Evolutionary conservation across 139 green algal genomes (phyloP).

Genomic region (Micromonas pusilla): DNA sequence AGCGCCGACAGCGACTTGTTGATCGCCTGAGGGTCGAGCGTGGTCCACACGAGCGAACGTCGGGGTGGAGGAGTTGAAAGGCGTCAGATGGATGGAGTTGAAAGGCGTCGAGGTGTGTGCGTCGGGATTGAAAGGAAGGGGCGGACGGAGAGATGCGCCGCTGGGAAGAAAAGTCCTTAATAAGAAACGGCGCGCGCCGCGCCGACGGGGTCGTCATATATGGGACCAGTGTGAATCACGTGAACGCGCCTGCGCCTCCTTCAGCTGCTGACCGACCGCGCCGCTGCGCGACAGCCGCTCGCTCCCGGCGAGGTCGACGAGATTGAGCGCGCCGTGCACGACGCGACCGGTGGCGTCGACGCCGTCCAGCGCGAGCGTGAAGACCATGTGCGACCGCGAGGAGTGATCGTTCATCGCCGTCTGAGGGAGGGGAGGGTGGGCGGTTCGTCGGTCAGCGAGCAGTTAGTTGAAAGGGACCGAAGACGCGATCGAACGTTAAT

Average conservation of each 20-base stretch:
- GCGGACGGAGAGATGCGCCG: background rate
- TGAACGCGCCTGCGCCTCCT: slow-evolving; percentile 39
- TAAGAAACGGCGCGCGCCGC: background rate
- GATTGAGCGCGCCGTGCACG: slow-evolving; percentile 30
- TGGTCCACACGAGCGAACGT: too few species aligned
- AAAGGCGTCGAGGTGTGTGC: too few species aligned
- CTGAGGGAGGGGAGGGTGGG: too few species aligned
- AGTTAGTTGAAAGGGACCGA: too few species aligned
- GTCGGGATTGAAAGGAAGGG: too few species aligned
- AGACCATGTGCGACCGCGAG: slow-evolving; percentile 40
- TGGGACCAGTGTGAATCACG: background rate
- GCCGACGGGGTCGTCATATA: background rate
- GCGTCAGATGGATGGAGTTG: background rate
- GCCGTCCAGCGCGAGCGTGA: slow-evolving; percentile 29
- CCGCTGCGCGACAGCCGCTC: slow-evolving; percentile 33
- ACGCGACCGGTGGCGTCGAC: slow-evolving; percentile 13
- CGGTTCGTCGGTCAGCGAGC: too few species aligned
- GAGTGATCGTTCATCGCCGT: slow-evolving; percentile 44
- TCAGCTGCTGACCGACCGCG: slow-evolving; percentile 31
- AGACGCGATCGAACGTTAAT: too few species aligned
- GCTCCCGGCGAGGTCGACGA: slow-evolving; percentile 42
- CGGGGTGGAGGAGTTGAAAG: background rate
- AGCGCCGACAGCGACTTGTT: slow-evolving; percentile 41
- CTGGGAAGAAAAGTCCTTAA: background rate
- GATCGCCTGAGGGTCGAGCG: slow-evolving; percentile 30